Conservation (phyloP, 345 rosid species). For the Acer campestre region DNA sequence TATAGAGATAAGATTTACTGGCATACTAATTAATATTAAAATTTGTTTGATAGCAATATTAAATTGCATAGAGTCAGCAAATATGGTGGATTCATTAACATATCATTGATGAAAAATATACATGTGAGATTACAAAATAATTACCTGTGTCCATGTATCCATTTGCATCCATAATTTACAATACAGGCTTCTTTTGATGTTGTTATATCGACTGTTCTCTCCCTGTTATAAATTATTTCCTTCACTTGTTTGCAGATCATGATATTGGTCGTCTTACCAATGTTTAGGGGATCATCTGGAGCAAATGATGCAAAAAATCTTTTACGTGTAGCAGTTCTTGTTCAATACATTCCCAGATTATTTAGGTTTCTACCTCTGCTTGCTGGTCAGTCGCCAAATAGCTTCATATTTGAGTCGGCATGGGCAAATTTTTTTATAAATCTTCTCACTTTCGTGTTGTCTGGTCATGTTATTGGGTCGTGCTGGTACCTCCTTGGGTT, state of each 20-base stretch:
- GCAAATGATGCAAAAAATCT: slow-evolving; percentile 74
- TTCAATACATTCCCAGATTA: slow-evolving; percentile 76
- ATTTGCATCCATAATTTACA: neutral
- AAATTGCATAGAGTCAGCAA: neutral
- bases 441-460: slow-evolving; percentile 69
- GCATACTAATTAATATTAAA: neutral
- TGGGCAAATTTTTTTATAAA: slow-evolving; percentile 86
- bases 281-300: slow-evolving; percentile 28
- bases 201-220: neutral
- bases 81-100: neutral
- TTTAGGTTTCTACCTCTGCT: slow-evolving; percentile 70
- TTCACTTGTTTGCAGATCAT: slow-evolving; percentile 51
- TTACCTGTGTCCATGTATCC: neutral
- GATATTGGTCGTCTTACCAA: slow-evolving; percentile 53
- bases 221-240: slow-evolving; percentile 7
- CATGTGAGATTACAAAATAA: neutral
- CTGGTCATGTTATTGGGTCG: slow-evolving; percentile 82
- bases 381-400: slow-evolving; percentile 72
- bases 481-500: slow-evolving; percentile 89
- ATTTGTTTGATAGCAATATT: neutral
- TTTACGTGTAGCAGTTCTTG: slow-evolving; percentile 58
- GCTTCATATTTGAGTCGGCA: slow-evolving; percentile 86
- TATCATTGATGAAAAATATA: neutral
- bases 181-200: slow-evolving; percentile 9
- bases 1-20: neutral